Conservation (phyloP, 108 stramenopile species). For the Cyclotella choctawhatcheeana region DNA sequence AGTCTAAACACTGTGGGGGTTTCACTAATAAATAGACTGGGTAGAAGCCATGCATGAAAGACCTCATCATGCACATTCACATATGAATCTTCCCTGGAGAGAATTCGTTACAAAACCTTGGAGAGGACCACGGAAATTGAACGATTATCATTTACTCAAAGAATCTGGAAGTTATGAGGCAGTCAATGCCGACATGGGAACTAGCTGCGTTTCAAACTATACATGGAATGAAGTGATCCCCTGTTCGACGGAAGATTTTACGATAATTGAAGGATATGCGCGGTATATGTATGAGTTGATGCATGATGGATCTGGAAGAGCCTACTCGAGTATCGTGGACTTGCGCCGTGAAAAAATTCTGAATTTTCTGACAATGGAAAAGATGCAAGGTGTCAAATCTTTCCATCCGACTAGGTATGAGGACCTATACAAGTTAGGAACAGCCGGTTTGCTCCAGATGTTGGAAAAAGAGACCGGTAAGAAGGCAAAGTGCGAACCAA, state of each 20-base stretch:
- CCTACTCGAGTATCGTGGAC: constrained; percentile 45
- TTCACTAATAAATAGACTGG: constrained; percentile 49
- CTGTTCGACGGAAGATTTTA: constrained; percentile 12
- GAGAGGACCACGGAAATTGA: no score
- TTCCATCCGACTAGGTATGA: constrained; percentile 46
- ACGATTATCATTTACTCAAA: no score
- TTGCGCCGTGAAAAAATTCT: constrained; percentile 39
- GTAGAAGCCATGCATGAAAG: constrained; percentile 47
- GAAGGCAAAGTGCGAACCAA: constrained; percentile 35
- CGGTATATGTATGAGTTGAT: constrained; percentile 39
- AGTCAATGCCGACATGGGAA: neutral
- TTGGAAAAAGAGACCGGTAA: constrained; percentile 42
- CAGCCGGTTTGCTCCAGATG: constrained; percentile 19
- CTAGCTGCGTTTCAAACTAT: constrained; percentile 24
- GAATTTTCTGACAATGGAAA: constrained; percentile 37
- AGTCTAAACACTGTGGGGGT: constrained; percentile 24
- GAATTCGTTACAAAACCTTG: constrained; percentile 54
- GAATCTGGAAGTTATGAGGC: no score
- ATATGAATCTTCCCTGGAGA: constrained; percentile 34
- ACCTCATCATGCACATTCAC: constrained; percentile 48
- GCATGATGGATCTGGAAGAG: constrained; percentile 45
- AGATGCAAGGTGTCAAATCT: constrained; percentile 30
- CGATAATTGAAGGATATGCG: constrained; percentile 19
- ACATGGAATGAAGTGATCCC: constrained; percentile 26
- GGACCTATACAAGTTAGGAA: constrained; percentile 42